Percentiles rank a stretch among this genome's conserved stretches.
These are phyloP conservation scores for Tremella mesenterica DNA, from an alignment of 768 basidiomycete genomes.

Conservation along the genomic window DNA sequence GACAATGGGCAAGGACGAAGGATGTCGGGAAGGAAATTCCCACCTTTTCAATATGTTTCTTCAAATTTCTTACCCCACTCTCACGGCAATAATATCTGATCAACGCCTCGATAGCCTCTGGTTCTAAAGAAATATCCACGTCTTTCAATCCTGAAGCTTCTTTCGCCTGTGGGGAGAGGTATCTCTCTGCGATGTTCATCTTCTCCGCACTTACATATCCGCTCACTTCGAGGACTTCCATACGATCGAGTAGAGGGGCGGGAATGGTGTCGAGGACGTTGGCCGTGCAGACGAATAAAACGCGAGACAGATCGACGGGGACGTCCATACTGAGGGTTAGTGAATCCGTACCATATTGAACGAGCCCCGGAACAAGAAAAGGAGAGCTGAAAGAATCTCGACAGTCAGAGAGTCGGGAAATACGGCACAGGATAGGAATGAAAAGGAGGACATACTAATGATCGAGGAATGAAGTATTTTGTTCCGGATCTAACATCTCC, in stretches of 20 bases:
- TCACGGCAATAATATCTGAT: constrained; percentile 98
- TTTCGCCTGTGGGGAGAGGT: constrained; percentile 86
- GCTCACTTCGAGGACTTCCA: constrained; percentile 92
- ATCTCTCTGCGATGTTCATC: constrained; percentile 72
- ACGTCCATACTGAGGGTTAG: too few species aligned
- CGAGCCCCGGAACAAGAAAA: too few species aligned
- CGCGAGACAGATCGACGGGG: constrained; percentile 87
- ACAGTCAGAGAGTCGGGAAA: too few species aligned
- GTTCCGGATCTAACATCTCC: constrained; percentile 91
- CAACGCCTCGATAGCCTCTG: constrained; percentile 68
- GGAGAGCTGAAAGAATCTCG: too few species aligned
- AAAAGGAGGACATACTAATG: too few species aligned
- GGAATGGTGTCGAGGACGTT: constrained; percentile 91
- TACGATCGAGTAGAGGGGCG: constrained; percentile 83
- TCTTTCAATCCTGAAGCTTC: constrained; percentile 77
- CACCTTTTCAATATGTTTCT: constrained; percentile 98
- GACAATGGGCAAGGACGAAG: too few species aligned
- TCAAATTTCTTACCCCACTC: constrained; percentile 89
- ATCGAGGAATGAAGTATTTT: constrained; percentile 87
- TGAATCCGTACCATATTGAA: too few species aligned
- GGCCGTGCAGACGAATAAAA: constrained; percentile 96
- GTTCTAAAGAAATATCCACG: constrained; percentile 71
- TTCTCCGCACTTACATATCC: constrained; percentile 95
- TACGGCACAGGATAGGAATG: constrained; percentile 40
- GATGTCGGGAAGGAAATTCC: constrained; percentile 5